Evolutionary conservation across 345 rosid species (phyloP), one percentile per base, ranked within the genome.

Genomic region (Mallotus nudiflorus): DNA sequence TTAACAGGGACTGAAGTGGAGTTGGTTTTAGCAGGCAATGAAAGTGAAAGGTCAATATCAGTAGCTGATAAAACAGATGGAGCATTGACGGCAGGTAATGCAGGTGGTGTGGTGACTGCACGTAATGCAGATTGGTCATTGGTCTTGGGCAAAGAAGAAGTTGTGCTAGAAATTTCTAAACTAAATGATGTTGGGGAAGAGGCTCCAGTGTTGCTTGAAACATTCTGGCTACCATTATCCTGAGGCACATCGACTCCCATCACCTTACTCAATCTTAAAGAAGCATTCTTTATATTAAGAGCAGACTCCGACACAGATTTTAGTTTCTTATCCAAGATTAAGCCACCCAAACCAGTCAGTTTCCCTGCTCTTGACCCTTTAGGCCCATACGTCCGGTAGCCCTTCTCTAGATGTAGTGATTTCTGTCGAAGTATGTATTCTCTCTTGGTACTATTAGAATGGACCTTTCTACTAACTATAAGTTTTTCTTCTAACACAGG

Each of bases 401-500:
- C 77, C 72, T 87, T 89, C 81, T 89, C 91, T 55, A 82, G 67
- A 81, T 89, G 95, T 69, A 84, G 78, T 48, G 96, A 83, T 71
- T 88, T 94, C 67, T 91, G 96, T 48, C 93, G 82, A 37, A 85
- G 87, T 44, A 87, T 79, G 55, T 77, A 79, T 65, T 94, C 97
- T 81, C 90, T 88, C 81, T 86, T 91, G 70, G 82, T 70, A 29
- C 82, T 78, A 66, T 82, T 75, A 39, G 86, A 77, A 75, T 82
- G 86, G 58, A 58, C 81, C 84, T 88, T 94, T 74, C 90, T 87
- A 69, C 85, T 78, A 49, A 80, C 78, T 24, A 78, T 77, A 77
- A 84, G 79, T 78, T 85, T 91, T 62, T 89, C 97, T 72, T 86
- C 97, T 77, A 78, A 37, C 35, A 75, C 70, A 67, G 86, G 79